Conservation (phyloP, 2,329 filamentous ascomycete species). For the Arthrobotrys entomopaga region DNA sequence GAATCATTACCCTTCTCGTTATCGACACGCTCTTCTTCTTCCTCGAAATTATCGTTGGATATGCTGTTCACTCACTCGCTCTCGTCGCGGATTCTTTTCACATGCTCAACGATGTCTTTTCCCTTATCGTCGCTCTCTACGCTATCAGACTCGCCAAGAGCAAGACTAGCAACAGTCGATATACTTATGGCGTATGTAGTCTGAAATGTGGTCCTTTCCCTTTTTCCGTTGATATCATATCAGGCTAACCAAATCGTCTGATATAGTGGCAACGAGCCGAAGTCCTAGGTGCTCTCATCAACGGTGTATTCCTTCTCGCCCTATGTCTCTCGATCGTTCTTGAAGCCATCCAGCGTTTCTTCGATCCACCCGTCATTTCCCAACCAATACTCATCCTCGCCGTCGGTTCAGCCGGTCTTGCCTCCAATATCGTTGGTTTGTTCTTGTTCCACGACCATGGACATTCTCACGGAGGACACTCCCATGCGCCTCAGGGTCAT, state of each 20-base stretch:
- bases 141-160: conserved; percentile 89
- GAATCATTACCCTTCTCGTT: conserved; percentile 89
- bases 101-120: conserved; percentile 99
- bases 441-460: conserved; percentile 93
- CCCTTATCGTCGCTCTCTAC: conserved; percentile 90
- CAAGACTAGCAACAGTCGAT: conserved; percentile 82
- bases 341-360: conserved; percentile 89
- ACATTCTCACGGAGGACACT: conserved; percentile 77
- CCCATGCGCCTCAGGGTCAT: conserved; percentile 62
- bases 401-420: conserved; percentile 84
- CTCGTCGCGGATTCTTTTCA: conserved; percentile 97
- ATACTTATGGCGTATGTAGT: conserved; percentile 84
- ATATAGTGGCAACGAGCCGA: conserved; percentile 92
- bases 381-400: conserved; percentile 88
- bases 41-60: conserved; percentile 84
- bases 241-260: conserved; percentile 57
- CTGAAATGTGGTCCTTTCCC: background rate
- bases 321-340: conserved; percentile 96
- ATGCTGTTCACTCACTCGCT: conserved; percentile 88
- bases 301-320: conserved; percentile 96
- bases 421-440: conserved; percentile 88
- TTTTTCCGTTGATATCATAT: background rate
- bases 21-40: conserved; percentile 93
- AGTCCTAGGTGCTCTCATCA: conserved; percentile 94
- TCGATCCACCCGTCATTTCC: conserved; percentile 86